Evolutionary conservation across 2,329 filamentous ascomycete species (phyloP), one percentile per base, ranked within the genome.

Genomic region (Stromatinia cepivora): DNA sequence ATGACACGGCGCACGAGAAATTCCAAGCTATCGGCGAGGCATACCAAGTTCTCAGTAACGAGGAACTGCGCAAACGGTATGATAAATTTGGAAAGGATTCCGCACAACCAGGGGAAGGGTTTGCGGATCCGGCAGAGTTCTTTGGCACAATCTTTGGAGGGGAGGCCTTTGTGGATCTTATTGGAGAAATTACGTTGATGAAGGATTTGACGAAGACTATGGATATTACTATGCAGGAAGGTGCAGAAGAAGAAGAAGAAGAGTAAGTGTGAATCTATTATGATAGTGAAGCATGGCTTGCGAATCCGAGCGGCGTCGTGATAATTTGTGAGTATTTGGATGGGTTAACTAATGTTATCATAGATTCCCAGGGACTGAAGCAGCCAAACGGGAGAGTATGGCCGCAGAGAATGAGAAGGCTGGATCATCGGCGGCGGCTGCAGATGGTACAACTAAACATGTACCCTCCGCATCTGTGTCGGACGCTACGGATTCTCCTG

Each of bases 71-170:
- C 77, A 92, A 91, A 77, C 90, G 92, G 78, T 99, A 99, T 84
- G 95, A 99, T 82, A 97, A 97, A 81, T 94, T 90, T 84, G 95
- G 95, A 79, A 98, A 98, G 82, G 95, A 99, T 77, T 89, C 92
- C 75, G 94, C 95, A 8, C 92, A 94, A 78, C 95, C 95, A 0
- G 88, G 90, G 76, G 92, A 93, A 76, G 95, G 95, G 72, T 99
- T 99, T 80, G 92, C 92, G 84, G 95, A 99, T 80, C 95, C 95
- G 1, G 87, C 93, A 73, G 95, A 99, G 81, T 99, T 99, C 86
- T 99, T 99, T 82, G 92, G 92, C 77, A 96, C 94, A 84, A 99
- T 99, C 76, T 99, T 99, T 78, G 95, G 95, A 75, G 95, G 95
- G 71, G 94, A 97, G 76, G 93, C 94, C 17, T 99, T 99, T 78